phyloP scores from a whole-genome alignment of 2,329 filamentous ascomycete genomes.

The Calonectria leucothoes region DNA sequence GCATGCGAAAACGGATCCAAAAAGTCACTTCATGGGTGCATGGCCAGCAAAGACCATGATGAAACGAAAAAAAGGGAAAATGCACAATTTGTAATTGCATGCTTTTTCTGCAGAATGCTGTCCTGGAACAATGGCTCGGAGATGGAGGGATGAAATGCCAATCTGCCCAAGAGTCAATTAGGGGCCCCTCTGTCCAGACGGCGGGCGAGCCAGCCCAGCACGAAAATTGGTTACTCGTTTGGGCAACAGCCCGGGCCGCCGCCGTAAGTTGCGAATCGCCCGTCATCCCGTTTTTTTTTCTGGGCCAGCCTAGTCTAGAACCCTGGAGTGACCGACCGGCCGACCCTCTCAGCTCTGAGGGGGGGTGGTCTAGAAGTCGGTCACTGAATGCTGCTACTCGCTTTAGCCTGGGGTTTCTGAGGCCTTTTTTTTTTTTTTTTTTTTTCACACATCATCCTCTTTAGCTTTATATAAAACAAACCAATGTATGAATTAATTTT shows the following conservation, averaged over 20 bases:
- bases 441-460: not conserved
- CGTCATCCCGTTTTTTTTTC: conserved; percentile 7
- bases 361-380: not conserved
- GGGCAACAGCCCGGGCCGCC: not conserved
- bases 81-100: not conserved
- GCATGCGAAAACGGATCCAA: not conserved
- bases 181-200: not conserved
- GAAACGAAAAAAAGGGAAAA: not conserved
- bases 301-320: not conserved
- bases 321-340: not conserved
- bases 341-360: too few relatives aligned
- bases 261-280: conserved; percentile 5
- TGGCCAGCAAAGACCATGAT: not conserved
- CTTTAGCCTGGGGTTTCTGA: too few relatives aligned
- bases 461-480: not conserved
- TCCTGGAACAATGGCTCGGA: not conserved
- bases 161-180: not conserved
- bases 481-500: not conserved
- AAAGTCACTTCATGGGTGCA: not conserved
- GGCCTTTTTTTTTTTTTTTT: not conserved
- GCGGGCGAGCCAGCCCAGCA: too few relatives aligned
- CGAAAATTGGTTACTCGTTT: not conserved
- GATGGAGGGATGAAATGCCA: too few relatives aligned
- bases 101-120: not conserved
- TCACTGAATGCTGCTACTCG: not conserved